Base-by-base conservation (phyloP, 108 stramenopile genomes). In the Thalassiosira profunda region DNA sequence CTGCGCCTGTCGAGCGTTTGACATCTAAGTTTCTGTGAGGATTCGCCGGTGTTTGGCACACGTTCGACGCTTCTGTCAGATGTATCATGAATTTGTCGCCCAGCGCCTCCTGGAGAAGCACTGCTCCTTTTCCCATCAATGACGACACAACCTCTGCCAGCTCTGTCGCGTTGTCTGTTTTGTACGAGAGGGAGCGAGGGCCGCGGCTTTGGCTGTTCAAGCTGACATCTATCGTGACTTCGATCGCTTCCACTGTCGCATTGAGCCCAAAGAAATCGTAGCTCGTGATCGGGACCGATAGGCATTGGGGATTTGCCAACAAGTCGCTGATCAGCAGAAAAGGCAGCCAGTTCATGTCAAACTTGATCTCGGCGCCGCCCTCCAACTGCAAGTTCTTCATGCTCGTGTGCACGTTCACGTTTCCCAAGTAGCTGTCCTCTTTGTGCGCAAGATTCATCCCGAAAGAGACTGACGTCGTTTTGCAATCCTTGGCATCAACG, bases 161-260 rank as follows among this genome's bases (percentile, higher is more conserved):
- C 47, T 62, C 60, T 10, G 28, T 61, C 29, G 74, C 35, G 42
- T 76, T 37, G 26, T 30, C 57, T 15, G 60, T 58, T 23, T 54
- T 31, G 29, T 65, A 65, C 3, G 66, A 57, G 52, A 49, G 68
- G 38, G 65, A 43, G 18, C 53, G 25, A 15, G 60, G 42, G n/a
- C n/a, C n/a, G n/a, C n/a, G n/a, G n/a, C n/a, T n/a, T n/a, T n/a
- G n/a, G n/a, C n/a, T n/a, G n/a, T n/a, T n/a, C 58, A 76, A 10
- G 30, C 24, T 59, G 28, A 56, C 74, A 62, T 67, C 60, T 1
- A 76, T 43, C 15, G 57, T 30, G 9, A 76, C 20, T 14, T 62
- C 48, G 11, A 93, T 71, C 46, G 84, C 46, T 9, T 79, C 70
- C 37, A 86, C 61, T 12, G 86, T 87, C 11, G 68, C 76, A 49